Evolutionary conservation across 140 eudicot species (phyloP).

Genomic region (Senecio squalidus): DNA sequence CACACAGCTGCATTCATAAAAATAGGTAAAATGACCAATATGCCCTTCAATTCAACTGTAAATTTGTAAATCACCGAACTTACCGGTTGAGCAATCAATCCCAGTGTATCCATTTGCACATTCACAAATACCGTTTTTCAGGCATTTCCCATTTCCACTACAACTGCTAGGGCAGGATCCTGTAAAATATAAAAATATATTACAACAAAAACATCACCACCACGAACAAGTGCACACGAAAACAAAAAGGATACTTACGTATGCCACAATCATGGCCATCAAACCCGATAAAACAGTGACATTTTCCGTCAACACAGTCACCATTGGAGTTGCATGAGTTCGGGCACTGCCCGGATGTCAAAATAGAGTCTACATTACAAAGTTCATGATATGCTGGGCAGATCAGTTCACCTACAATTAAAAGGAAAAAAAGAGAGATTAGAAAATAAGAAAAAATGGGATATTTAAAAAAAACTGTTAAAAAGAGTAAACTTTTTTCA

Average conservation of each 20-base stretch:
- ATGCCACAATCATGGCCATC: conserved; percentile 81
- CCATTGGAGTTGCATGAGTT: conserved; percentile 84
- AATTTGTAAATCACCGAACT: conserved; percentile 9
- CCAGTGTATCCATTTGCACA: conserved; percentile 82
- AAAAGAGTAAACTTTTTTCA: background rate
- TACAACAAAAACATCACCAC: background rate
- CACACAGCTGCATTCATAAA: conserved; percentile 78
- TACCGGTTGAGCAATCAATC: conserved; percentile 92
- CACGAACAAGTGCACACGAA: background rate
- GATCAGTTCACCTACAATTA: conserved; percentile 63
- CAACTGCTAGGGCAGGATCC: conserved; percentile 85
- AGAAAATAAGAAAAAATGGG: background rate
- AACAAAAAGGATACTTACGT: conserved; percentile 31
- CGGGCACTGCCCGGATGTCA: conserved; percentile 69
- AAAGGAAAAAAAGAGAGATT: background rate
- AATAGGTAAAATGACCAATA: too few relatives aligned
- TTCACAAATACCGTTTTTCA: conserved; percentile 55
- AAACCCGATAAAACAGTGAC: conserved; percentile 84
- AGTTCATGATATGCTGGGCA: conserved; percentile 97
- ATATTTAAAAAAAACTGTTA: background rate
- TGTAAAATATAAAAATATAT: conserved; percentile 19
- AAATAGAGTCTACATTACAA: conserved; percentile 45
- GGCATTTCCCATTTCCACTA: conserved; percentile 75
- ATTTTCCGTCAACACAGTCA: conserved; percentile 81
- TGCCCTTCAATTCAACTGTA: too few relatives aligned